A percentile compares a stretch with the other conserved stretches of the same genome.
Evolutionary conservation across 371 early-diverging fungal species (phyloP).

Genomic region (Mucor irregularis): DNA sequence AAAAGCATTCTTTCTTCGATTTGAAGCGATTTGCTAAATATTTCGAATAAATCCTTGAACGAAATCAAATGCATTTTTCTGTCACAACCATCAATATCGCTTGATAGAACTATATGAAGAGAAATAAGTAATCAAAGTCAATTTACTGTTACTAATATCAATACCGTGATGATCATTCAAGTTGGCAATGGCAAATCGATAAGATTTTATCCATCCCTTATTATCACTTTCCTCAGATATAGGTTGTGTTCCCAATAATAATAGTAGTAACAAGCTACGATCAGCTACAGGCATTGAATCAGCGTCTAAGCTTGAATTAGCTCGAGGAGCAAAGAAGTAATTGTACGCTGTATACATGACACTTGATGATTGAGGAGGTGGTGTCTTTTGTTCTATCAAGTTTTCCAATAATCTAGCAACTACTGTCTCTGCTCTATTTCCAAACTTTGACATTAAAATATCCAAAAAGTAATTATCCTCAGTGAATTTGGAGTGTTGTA

Average conservation of each 20-base stretch:
- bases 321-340: slow-evolving; percentile 60
- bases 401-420: slow-evolving; percentile 62
- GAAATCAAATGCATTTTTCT: slow-evolving; percentile 53
- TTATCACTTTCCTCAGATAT: background rate
- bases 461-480: slow-evolving; percentile 66
- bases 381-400: slow-evolving; percentile 59
- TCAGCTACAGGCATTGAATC: slow-evolving; percentile 63
- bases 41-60: slow-evolving; percentile 64
- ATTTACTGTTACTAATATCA: background rate
- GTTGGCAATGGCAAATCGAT: slow-evolving; percentile 50
- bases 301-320: slow-evolving; percentile 38
- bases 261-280: slow-evolving; percentile 60
- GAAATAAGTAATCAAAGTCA: no score
- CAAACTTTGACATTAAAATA: slow-evolving; percentile 55
- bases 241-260: slow-evolving; percentile 48
- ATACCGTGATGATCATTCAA: slow-evolving; percentile 65
- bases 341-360: slow-evolving; percentile 71
- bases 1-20: slow-evolving; percentile 68
- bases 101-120: slow-evolving; percentile 17
- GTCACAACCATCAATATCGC: slow-evolving; percentile 23
- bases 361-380: slow-evolving; percentile 62
- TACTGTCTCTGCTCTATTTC: slow-evolving; percentile 59
- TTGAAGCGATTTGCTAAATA: slow-evolving; percentile 64
- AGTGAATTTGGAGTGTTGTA: slow-evolving; percentile 43
- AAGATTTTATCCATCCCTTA: slow-evolving; percentile 35